phyloP scores from a whole-genome alignment of 805 yeast species.

The Candida saitoana region DNA sequence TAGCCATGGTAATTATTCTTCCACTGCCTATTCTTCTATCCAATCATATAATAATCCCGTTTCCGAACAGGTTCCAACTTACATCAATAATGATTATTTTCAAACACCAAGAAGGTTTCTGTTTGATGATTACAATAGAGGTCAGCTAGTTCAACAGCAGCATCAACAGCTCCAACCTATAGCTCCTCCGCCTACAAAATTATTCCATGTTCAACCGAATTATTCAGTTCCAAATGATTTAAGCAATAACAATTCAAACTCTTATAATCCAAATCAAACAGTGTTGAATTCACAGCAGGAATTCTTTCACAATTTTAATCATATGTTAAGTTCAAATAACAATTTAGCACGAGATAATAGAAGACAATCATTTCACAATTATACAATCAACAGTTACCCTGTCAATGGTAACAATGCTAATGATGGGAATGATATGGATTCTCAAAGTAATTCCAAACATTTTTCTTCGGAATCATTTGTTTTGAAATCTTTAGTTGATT shows the following conservation, averaged over 20 bases:
- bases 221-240: not conserved
- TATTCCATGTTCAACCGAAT: not conserved
- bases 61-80: not conserved
- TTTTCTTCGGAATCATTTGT: constrained; percentile 23
- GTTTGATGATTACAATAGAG: not conserved
- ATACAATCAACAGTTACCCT: not conserved
- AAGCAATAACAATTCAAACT: not conserved
- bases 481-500: constrained; percentile 39
- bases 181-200: not conserved
- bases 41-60: not conserved
- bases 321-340: constrained; percentile 3
- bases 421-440: not conserved
- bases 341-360: constrained; percentile 2
- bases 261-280: not conserved
- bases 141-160: not conserved
- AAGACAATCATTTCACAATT: constrained; percentile 1
- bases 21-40: not conserved
- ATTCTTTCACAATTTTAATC: constrained; percentile 1
- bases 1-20: not conserved
- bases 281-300: constrained; percentile 1
- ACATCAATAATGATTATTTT: not conserved
- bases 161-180: not conserved
- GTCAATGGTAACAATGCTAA: not conserved
- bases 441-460: constrained; percentile 6
- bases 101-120: not conserved